Evolutionary conservation across 2,329 filamentous ascomycete genomes (phyloP).

Genomic region (Diaporthe longicolla): DNA sequence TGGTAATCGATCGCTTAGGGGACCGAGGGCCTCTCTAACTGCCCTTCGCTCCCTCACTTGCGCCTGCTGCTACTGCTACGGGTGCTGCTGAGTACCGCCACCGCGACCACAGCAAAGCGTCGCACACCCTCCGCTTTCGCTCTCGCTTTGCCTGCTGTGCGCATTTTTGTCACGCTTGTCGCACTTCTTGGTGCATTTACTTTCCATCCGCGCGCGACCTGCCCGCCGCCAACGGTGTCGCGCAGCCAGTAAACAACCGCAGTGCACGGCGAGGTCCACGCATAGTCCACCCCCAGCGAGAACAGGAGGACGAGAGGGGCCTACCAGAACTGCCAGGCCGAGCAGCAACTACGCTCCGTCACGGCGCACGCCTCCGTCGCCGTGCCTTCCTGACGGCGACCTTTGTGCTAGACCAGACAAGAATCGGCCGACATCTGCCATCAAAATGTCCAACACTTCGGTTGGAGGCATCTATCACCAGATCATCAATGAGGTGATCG

Average conservation of each 20-base stretch:
- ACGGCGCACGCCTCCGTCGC: neutral
- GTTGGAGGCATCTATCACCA: constrained; percentile 85
- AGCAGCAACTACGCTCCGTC: constrained; percentile 11
- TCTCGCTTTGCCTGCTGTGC: constrained; percentile 20
- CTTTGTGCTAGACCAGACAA: neutral
- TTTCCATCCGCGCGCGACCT: neutral
- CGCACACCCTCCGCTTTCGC: neutral
- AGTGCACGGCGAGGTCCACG: constrained; percentile 1
- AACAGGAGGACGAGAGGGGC: neutral
- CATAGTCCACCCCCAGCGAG: neutral
- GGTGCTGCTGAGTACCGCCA: neutral
- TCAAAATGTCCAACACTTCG: constrained; percentile 69
- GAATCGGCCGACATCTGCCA: neutral
- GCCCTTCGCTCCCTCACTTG: constrained; percentile 20
- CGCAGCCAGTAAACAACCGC: constrained; percentile 9
- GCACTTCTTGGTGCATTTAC: neutral
- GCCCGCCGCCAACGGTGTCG: neutral
- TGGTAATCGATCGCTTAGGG: constrained; percentile 43
- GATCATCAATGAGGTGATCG: constrained; percentile 88
- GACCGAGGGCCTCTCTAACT: constrained; percentile 31
- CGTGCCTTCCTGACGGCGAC: constrained; percentile 1
- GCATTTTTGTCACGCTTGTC: neutral
- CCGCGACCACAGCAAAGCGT: constrained; percentile 10
- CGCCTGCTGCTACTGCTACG: neutral
- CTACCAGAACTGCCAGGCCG: neutral